Percentiles rank a stretch among this genome's conserved stretches.
Evolutionary conservation across 129 eudicot genomes (phyloP).

Genomic region (Lonicera japonica): DNA sequence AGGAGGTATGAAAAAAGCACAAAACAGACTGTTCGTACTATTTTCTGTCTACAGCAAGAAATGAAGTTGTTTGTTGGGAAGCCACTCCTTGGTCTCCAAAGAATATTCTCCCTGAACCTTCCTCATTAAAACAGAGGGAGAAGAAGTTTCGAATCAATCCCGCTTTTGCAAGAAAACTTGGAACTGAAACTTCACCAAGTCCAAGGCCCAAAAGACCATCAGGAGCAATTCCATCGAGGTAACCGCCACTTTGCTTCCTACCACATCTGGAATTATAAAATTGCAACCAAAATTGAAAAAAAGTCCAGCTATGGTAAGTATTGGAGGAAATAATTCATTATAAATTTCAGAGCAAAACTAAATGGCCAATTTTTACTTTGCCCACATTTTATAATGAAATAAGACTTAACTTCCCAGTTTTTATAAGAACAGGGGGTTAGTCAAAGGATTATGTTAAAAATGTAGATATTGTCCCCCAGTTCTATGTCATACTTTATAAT

Average conservation of each 20-base stretch:
- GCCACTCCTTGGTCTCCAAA: conserved; percentile 86
- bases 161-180: conserved; percentile 77
- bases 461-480: too few relatives aligned
- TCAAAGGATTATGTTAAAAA: too few relatives aligned
- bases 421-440: too few relatives aligned
- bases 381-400: too few relatives aligned
- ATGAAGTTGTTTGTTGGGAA: conserved; percentile 60
- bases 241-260: conserved; percentile 85
- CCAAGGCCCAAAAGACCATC: conserved; percentile 97
- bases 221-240: conserved; percentile 92
- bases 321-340: neutral
- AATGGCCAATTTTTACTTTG: too few relatives aligned
- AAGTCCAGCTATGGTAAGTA: conserved; percentile 13
- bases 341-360: conserved; percentile 2
- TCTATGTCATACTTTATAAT: too few relatives aligned
- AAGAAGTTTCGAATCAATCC: conserved; percentile 64
- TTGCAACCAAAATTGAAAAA: neutral
- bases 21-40: conserved; percentile 41
- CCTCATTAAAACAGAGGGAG: conserved; percentile 80
- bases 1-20: neutral
- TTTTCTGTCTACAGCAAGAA: conserved; percentile 57
- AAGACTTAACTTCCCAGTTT: too few relatives aligned
- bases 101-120: conserved; percentile 79
- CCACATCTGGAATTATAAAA: conserved; percentile 64
- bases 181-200: conserved; percentile 72